phyloP scores from a whole-genome alignment of 129 eudicot species.

The Helianthus tuberosus region DNA sequence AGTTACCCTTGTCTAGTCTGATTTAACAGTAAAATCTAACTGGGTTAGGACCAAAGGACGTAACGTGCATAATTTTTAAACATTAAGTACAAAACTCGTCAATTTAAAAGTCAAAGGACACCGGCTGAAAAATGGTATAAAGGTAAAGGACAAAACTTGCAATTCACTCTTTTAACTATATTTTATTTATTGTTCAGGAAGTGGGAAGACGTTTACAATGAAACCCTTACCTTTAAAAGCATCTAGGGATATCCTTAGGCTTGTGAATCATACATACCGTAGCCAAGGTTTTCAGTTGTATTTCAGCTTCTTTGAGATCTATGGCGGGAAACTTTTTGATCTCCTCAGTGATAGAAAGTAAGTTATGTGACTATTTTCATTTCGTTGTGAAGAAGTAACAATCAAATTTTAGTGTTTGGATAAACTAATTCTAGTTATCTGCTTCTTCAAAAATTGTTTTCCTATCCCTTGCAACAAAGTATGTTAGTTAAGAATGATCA shows the following conservation, averaged over 20 bases:
- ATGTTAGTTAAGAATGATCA: neutral
- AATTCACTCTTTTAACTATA: too few relatives aligned
- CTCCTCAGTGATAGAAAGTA: constrained; percentile 88
- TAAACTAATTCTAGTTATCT: constrained; percentile 1
- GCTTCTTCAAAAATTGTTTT: neutral
- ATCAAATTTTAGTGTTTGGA: neutral
- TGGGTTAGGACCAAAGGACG: too few relatives aligned
- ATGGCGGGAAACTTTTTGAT: constrained; percentile 92
- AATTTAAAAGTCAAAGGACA: too few relatives aligned
- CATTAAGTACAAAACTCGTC: too few relatives aligned
- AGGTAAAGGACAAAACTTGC: too few relatives aligned
- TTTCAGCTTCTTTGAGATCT: constrained; percentile 95
- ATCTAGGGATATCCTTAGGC: constrained; percentile 79
- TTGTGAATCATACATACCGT: constrained; percentile 88
- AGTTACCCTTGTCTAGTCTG: too few relatives aligned
- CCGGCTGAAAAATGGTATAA: too few relatives aligned
- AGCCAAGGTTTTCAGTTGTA: constrained; percentile 90
- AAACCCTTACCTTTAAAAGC: constrained; percentile 94
- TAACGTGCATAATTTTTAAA: too few relatives aligned
- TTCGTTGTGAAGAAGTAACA: neutral
- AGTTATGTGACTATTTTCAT: constrained; percentile 20
- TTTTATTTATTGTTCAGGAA: constrained; percentile 50
- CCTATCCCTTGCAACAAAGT: neutral
- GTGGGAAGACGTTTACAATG: constrained; percentile 97
- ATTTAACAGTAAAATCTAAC: too few relatives aligned